Evolutionary conservation across 345 rosid species (phyloP), one percentile per base, ranked within the genome.

Genomic region (Pelargonium nanum): DNA sequence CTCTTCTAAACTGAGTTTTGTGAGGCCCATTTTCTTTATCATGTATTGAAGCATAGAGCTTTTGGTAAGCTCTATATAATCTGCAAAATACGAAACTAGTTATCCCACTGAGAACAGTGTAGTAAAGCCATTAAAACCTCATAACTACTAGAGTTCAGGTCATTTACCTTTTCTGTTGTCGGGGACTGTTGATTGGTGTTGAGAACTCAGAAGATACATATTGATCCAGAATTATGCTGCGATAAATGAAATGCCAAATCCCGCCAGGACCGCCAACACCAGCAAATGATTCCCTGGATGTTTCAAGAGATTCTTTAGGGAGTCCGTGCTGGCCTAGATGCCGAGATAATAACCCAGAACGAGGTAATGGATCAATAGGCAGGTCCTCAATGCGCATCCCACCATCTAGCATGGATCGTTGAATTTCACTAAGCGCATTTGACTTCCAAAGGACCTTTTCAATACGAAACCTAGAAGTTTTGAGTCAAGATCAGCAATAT

Each of bases 231-330:
- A 79, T 86, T 69, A 88, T 78, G 69, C 99, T 94, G 60, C 93
- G 97, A 62, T 94, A 94, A 30, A 94, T 86, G 77, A 94, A 94
- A 83, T 94, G 95, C 97, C 97, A 90, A 32, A 94, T 82, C 71
- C 97, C 99, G 58, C 84, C 85, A 53, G 95, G 95, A 61, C 96
- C 99, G 64, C 99, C 97, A 19, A 81, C 75, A 57, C 96, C 93
- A 61, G 70, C 73, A 74, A 67, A 68, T 16, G 83, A 71, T 55
- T 90, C 91, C 54, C 67, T 74, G 56, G 72, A 45, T 72, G 73
- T 72, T 56, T 83, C 85, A 44, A 77, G 79, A 71, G 78, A 76
- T 64, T 83, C 72, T 21, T 82, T 74, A 23, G 73, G 65, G 50
- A 52, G 70, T 58, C 70, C 76, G 60, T 65, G 76, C 19, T 80